Evolutionary conservation across 2,329 filamentous ascomycete species (phyloP).

Genomic region (Ploettnerulaceae sp.): DNA sequence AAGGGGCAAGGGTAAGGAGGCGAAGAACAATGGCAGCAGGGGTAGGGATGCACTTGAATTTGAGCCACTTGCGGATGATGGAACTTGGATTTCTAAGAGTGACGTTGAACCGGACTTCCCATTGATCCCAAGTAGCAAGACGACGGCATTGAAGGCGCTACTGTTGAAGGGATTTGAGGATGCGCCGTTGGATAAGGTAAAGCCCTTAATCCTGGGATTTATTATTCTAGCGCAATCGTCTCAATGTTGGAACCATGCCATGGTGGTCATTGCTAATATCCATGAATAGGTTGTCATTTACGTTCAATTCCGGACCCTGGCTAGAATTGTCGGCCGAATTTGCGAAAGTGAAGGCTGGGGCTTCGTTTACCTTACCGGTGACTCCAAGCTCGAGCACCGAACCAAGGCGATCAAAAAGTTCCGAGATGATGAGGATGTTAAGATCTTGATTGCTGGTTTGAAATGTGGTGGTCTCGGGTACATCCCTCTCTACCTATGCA

Average conservation of each 20-base stretch:
- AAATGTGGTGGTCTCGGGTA: slow-evolving; percentile 47
- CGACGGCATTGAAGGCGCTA: slow-evolving; percentile 34
- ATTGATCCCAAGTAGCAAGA: slow-evolving; percentile 38
- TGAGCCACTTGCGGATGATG: slow-evolving; percentile 24
- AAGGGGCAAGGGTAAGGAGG: no score
- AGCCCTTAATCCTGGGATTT: neutral
- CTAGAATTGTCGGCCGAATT: slow-evolving; percentile 45
- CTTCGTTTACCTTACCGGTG: slow-evolving; percentile 41
- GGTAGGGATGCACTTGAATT: slow-evolving; percentile 26
- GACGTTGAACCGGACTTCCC: slow-evolving; percentile 25
- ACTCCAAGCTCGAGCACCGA: slow-evolving; percentile 41
- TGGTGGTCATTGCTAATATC: neutral
- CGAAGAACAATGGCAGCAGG: slow-evolving; percentile 10
- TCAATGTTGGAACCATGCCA: no score
- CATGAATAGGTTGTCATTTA: slow-evolving; percentile 44
- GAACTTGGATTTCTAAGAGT: slow-evolving; percentile 25
- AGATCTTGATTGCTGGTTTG: slow-evolving; percentile 51
- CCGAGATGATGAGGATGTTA: slow-evolving; percentile 34
- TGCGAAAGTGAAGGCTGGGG: slow-evolving; percentile 47
- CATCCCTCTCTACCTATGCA: slow-evolving; percentile 24
- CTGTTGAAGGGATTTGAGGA: slow-evolving; percentile 40
- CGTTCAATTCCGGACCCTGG: slow-evolving; percentile 52
- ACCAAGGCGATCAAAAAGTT: slow-evolving; percentile 45
- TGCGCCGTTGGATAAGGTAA: slow-evolving; percentile 44
- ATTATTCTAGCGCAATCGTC: neutral